phyloP scores from a whole-genome alignment of 202 grass and related monocot species.

The Setaria italica region DNA sequence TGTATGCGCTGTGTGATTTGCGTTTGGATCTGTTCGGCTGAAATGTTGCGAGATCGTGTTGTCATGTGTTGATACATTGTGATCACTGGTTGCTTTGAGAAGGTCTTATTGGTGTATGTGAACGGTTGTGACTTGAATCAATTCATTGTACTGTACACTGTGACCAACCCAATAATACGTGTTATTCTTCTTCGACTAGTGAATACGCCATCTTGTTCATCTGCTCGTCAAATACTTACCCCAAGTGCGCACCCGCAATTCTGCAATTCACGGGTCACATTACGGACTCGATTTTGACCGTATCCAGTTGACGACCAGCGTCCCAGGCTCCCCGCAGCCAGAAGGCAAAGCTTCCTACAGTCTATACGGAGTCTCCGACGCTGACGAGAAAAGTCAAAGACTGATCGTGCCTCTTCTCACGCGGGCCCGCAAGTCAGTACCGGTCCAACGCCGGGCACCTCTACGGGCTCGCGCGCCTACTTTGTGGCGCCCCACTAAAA shows the following conservation, averaged over 20 bases:
- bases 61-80: not conserved
- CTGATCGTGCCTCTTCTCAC: not conserved
- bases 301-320: no score
- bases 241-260: no score
- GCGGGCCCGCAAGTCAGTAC: not conserved
- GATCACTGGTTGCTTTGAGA: not conserved
- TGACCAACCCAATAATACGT: not conserved
- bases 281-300: no score
- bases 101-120: no score
- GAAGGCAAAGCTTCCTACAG: not conserved
- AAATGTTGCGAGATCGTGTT: not conserved
- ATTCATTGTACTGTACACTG: not conserved
- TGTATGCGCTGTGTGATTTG: not conserved
- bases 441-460: not conserved
- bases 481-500: constrained; percentile 32
- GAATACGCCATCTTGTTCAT: no score
- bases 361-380: not conserved
- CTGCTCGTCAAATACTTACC: no score
- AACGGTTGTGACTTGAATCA: no score
- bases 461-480: constrained; percentile 16
- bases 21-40: not conserved
- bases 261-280: no score
- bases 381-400: not conserved
- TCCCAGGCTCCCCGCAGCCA: no score
- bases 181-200: no score